Evolutionary conservation across 2,329 filamentous ascomycete genomes (phyloP), one percentile per base, ranked within the genome.

Genomic region (Arthrocladium fulminans): DNA sequence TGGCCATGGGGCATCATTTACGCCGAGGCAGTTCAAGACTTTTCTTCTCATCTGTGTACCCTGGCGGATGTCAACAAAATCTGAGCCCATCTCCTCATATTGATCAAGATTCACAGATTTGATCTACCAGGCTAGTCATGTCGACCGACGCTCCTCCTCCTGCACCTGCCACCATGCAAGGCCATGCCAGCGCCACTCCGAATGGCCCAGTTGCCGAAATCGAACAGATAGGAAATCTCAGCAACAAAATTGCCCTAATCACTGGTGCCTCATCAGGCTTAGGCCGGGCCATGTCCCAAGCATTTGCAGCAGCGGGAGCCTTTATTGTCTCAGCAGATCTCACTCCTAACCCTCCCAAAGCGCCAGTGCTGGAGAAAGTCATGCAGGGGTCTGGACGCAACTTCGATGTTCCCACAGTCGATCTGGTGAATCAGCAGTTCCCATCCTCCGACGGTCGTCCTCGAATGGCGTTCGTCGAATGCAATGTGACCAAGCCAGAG

Each of bases 171-270:
- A 47, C 30, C 15, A 47, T 47, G 44, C 38, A 41, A 43, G 37
- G 39, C 17, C 30, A 19, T 29, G 35, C 19, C 3, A 19, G 17
- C 27, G 35, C 46, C 20, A 41, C 37, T 3, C 20, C 34, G n/a
- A 39, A 19, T 29, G n/a, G 62, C 19, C 89, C 89, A 0, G 89
- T 96, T 45, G 88, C 94, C 58, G 88, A 96, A 73, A 96, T 90
- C n/a, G 19, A 40, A 37, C 43, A 40, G 23, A 46, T 42, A 45
- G 38, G 42, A 2, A 34, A 47, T 17, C 34, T 47, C 9, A 17
- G 4, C 20, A 84, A 83, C 12, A 76, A 77, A 37, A 83, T 88
- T 2, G 62, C 62, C 22, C 67, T 73, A 23, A 60, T 74, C 2
- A 73, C 71, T 0, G 71, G 71, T 8, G 59, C 69, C 1, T 72